phyloP scores from a whole-genome alignment of 352 stramenopile species.

The Phytophthora rubi region DNA sequence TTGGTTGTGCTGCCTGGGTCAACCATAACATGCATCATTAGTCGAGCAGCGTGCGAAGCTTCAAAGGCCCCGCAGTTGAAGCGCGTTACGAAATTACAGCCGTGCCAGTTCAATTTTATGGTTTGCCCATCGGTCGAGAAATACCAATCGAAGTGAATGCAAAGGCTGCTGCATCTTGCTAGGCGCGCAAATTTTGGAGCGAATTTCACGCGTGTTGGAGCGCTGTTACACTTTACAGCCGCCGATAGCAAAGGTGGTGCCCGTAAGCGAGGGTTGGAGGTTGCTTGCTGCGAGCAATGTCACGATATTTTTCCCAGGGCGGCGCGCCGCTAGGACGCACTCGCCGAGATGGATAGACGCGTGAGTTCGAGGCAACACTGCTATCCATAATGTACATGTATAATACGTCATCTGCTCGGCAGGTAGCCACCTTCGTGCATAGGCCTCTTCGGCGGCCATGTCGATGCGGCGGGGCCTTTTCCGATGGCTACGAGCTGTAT shows the following conservation, averaged over 20 bases:
- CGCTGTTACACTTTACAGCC: conserved; percentile 17
- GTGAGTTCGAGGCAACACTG: conserved; percentile 31
- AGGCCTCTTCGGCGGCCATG: conserved; percentile 10
- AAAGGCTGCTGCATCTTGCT: conserved; percentile 22
- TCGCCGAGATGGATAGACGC: conserved; percentile 33
- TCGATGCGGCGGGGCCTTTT: conserved; percentile 14
- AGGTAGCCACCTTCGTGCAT: conserved; percentile 44
- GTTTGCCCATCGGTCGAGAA: conserved; percentile 23
- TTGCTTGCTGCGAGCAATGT: conserved; percentile 8
- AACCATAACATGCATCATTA: neutral
- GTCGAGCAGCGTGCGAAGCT: conserved; percentile 18
- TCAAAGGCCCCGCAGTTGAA: conserved; percentile 21
- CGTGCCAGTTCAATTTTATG: conserved; percentile 24
- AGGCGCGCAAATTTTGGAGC: conserved; percentile 15
- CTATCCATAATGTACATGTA: conserved; percentile 15
- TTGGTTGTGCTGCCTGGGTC: conserved; percentile 11
- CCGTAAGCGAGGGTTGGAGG: conserved; percentile 24
- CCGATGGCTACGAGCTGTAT: conserved; percentile 8
- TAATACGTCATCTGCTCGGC: conserved; percentile 23
- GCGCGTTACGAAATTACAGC: conserved; percentile 33
- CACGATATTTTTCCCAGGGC: conserved; percentile 37
- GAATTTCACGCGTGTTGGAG: conserved; percentile 13
- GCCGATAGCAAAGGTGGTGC: neutral
- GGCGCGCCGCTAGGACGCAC: neutral
- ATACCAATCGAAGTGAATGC: conserved; percentile 15